Conservation (phyloP, 2,329 filamentous ascomycete genomes). For the Alternaria brassicicola region DNA sequence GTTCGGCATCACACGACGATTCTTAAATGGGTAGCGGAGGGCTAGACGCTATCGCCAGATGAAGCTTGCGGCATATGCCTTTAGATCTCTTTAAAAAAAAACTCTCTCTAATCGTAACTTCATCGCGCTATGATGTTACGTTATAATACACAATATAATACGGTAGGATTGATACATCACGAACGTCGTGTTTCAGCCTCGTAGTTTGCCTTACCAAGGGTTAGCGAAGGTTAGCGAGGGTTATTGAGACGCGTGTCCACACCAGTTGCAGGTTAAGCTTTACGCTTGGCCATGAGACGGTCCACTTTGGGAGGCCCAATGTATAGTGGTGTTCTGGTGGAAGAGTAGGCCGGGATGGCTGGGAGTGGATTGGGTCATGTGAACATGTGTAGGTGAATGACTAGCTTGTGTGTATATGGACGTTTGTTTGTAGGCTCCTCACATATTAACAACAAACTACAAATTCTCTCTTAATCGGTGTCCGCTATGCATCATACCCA, state of each 20-base stretch:
- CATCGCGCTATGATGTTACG: not conserved
- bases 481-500: too few relatives aligned
- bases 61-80: not conserved
- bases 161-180: not conserved
- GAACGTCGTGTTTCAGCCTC: conserved; percentile 8
- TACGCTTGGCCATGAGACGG: conserved; percentile 2
- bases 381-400: not conserved
- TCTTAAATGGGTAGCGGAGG: not conserved
- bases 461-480: too few relatives aligned
- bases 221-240: not conserved
- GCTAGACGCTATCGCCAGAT: not conserved
- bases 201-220: conserved; percentile 14
- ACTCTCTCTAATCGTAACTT: not conserved
- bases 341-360: not conserved
- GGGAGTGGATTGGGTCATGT: not conserved
- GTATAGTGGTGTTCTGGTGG: not conserved
- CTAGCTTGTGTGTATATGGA: too few relatives aligned
- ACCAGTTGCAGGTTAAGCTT: conserved; percentile 8
- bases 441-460: too few relatives aligned
- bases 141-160: not conserved
- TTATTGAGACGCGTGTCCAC: not conserved
- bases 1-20: not conserved
- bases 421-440: too few relatives aligned
- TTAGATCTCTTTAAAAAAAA: not conserved
- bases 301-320: not conserved